These are phyloP conservation scores for Cryphonectria japonica DNA, from an alignment of 2,329 filamentous ascomycete species.

Conservation along the genomic window DNA sequence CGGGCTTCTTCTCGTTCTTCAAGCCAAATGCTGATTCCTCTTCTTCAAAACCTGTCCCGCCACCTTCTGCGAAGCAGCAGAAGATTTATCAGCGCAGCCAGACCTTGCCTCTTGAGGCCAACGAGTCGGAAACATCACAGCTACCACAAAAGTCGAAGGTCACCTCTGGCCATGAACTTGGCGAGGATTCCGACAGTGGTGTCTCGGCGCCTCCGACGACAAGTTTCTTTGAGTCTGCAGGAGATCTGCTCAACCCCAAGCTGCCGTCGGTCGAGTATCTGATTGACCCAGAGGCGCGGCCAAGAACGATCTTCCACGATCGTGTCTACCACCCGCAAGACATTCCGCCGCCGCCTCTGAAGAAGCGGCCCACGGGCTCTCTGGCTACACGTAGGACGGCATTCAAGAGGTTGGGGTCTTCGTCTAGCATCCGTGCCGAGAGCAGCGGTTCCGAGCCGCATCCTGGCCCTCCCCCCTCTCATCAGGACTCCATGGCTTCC, in stretches of 20 bases:
- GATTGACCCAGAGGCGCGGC: conserved; percentile 78
- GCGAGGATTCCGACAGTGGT: conserved; percentile 44
- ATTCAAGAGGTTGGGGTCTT: conserved; percentile 30
- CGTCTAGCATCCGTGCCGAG: conserved; percentile 29
- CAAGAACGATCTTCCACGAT: conserved; percentile 94
- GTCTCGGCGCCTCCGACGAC: conserved; percentile 81
- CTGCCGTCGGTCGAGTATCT: conserved; percentile 81
- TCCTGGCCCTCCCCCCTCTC: conserved; percentile 35
- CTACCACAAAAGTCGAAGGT: conserved; percentile 46
- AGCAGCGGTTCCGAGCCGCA: conserved; percentile 43
- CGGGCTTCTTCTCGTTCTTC: conserved; percentile 75
- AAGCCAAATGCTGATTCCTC: conserved; percentile 53
- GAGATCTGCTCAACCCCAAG: conserved; percentile 88
- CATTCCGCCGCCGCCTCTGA: conserved; percentile 79
- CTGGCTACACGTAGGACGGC: conserved; percentile 40
- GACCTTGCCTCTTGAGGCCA: conserved; percentile 60
- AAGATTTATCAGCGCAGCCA: conserved; percentile 80
- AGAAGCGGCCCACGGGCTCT: conserved; percentile 50
- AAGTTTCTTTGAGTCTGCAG: conserved; percentile 92
- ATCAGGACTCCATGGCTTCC: conserved; percentile 50
- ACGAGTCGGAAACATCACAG: conserved; percentile 37
- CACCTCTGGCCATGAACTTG: conserved; percentile 55
- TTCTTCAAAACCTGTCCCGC: conserved; percentile 48
- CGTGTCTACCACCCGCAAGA: conserved; percentile 92
- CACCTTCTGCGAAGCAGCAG: conserved; percentile 60